phyloP scores from a whole-genome alignment of 2,329 filamentous ascomycete genomes.

The Colletotrichum neosansevieriae region DNA sequence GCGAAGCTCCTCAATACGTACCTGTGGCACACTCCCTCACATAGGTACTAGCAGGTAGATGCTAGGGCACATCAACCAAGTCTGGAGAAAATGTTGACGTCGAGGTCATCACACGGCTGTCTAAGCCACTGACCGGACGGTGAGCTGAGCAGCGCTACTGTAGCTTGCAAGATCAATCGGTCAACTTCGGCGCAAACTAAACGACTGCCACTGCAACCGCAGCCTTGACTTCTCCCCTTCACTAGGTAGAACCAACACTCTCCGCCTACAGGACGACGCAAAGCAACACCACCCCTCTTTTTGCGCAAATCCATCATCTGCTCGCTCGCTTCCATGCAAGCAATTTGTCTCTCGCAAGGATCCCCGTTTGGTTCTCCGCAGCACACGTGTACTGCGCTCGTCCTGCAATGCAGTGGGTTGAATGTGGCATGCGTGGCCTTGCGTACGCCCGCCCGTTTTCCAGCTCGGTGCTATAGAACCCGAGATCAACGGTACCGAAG shows the following conservation, averaged over 20 bases:
- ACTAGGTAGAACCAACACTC: conserved; percentile 11
- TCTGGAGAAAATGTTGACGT: neutral
- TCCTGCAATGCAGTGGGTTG: conserved; percentile 22
- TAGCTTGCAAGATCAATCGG: neutral
- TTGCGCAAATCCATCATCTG: conserved; percentile 5
- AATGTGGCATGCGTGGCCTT: conserved; percentile 17
- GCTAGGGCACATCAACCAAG: neutral
- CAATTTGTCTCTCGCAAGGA: conserved; percentile 25
- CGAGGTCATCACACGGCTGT: neutral
- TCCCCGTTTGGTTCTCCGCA: conserved; percentile 4
- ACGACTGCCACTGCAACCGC: conserved; percentile 6
- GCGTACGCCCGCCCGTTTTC: conserved; percentile 4
- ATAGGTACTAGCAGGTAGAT: neutral
- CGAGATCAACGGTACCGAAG: conserved; percentile 3
- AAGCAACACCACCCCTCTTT: conserved; percentile 7
- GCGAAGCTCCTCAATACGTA: conserved; percentile 5
- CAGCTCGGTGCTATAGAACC: conserved; percentile 19
- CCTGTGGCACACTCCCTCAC: conserved; percentile 4
- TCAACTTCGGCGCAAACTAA: conserved; percentile 5
- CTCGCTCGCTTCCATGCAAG: conserved; percentile 36
- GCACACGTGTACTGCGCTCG: conserved; percentile 13
- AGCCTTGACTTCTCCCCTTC: conserved; percentile 11
- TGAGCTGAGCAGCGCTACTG: neutral
- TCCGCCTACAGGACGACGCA: conserved; percentile 13
- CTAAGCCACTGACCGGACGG: conserved; percentile 24